Evolutionary conservation across 306 rosid species (phyloP), one percentile per base, ranked within the genome.

Genomic region (Abrus precatorius): DNA sequence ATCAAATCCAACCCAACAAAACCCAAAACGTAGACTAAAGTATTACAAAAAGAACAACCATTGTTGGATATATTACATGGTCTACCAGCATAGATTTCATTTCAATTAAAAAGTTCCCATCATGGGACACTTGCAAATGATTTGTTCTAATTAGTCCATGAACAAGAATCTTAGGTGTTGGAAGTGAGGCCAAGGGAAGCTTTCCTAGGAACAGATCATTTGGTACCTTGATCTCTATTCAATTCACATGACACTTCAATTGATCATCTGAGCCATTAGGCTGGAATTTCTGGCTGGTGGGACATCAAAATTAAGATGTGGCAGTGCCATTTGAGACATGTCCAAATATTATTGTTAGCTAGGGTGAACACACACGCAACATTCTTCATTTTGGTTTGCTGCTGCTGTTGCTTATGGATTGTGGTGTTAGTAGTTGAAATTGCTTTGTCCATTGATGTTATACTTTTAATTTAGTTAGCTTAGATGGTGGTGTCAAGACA

Each of bases 371-470:
- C 73, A 69, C 73, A 80, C 79, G 84, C 83, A 85, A 80, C 85
- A 75, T 80, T 80, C 33, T 66, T 6, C 69, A 75, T 76, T 76
- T 54, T 80, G 82, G 72, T 84, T 84, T 84, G 85, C 47, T 70
- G 85, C 71, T 84, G 75, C 70, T 80, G 72, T 75, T 84, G 85
- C 81, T 82, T 82, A 12, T 5, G 40, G 57, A 50, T 30, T 52
- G 10, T 71, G 62, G 0, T 62, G 3, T 40, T 11, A 80, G 87
- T 86, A 12, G 89, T 86, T 86, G 82, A 77, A 81, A 83, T 45
- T 83, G 7, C 80, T 66, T 77, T 86, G 81, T 86, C 87, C 20
- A 0, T 61, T 77, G 3, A 60, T 40, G 61, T 80, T 59, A 52
- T 65, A 12, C 47, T 33, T 36, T 41, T 72, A 28, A 47, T 74